Evolutionary conservation across 768 basidiomycete species (phyloP).

Genomic region (Botryobasidium botryosum): DNA sequence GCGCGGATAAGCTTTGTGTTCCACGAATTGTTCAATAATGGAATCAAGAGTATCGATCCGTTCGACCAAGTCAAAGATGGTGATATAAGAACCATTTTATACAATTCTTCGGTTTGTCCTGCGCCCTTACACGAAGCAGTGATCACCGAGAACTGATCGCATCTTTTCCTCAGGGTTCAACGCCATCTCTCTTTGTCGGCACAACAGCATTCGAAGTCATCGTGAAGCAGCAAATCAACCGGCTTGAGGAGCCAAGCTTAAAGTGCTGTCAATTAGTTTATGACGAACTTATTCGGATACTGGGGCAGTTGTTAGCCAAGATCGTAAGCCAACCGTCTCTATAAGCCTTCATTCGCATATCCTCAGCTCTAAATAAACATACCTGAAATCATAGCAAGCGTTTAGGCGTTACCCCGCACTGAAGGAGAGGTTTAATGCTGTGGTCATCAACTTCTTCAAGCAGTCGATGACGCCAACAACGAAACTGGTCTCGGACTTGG

Average conservation of each 20-base stretch:
- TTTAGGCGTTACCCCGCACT: conserved; percentile 97
- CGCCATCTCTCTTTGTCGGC: conserved; percentile 89
- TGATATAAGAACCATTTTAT: conserved; percentile 87
- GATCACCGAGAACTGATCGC: not conserved
- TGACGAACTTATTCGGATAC: conserved; percentile 92
- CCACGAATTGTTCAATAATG: conserved; percentile 95
- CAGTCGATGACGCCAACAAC: conserved; percentile 82
- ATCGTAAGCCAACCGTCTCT: conserved; percentile 39
- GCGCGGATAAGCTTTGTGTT: conserved; percentile 98
- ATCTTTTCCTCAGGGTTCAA: conserved; percentile 50
- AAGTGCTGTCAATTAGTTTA: conserved; percentile 95
- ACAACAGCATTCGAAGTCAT: conserved; percentile 97
- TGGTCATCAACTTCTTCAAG: conserved; percentile 97
- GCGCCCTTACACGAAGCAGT: not conserved
- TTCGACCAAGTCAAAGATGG: conserved; percentile 99
- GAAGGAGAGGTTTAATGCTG: conserved; percentile 86
- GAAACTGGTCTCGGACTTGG: conserved; percentile 86
- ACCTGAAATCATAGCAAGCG: conserved; percentile 43
- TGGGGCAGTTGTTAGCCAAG: conserved; percentile 78
- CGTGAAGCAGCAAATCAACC: conserved; percentile 96
- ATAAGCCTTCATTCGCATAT: too few species aligned
- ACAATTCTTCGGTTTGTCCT: conserved; percentile 89
- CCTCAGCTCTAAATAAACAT: not conserved
- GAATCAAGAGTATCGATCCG: conserved; percentile 89
- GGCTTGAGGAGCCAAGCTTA: conserved; percentile 82